Percentiles rank a stretch among this genome's conserved stretches.
Conservation (phyloP, 495 filamentous ascomycete species). For the Penicillium pulvis region DNA sequence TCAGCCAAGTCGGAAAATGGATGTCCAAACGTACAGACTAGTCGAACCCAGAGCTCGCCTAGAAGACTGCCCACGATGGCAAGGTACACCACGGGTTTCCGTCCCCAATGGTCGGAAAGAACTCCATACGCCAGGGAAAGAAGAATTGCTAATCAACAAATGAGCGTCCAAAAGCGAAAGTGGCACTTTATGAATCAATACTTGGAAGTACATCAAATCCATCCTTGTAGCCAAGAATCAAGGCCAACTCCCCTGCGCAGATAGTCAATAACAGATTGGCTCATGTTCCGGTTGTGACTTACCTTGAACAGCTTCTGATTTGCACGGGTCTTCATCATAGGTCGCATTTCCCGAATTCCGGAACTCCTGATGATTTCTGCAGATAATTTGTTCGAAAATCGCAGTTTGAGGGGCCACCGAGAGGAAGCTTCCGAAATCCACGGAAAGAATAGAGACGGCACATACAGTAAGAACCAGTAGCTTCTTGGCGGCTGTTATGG, state of each 20-base stretch:
- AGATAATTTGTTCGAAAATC: conserved; percentile 45
- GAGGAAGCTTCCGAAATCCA: conserved; percentile 34
- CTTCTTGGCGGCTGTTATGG: conserved; percentile 16
- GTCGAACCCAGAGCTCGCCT: conserved; percentile 33
- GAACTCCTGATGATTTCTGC: conserved; percentile 29
- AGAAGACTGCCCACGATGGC: conserved; percentile 36
- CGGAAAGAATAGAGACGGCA: conserved; percentile 19
- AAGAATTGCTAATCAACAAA: conserved; percentile 27
- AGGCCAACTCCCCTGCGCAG: conserved; percentile 33
- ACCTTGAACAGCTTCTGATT: conserved; percentile 44
- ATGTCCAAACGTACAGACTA: conserved; percentile 36
- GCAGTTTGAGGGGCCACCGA: conserved; percentile 34
- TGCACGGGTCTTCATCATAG: conserved; percentile 28
- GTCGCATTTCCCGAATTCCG: conserved; percentile 2
- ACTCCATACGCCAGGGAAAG: conserved; percentile 38
- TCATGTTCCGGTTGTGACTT: not conserved
- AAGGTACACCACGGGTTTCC: conserved; percentile 43
- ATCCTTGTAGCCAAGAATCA: conserved; percentile 44
- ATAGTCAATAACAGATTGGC: not conserved
- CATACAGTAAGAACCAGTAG: conserved; percentile 20
- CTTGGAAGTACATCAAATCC: conserved; percentile 41
- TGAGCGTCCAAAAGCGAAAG: not conserved
- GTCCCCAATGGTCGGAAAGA: conserved; percentile 45
- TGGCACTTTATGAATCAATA: conserved; percentile 5
- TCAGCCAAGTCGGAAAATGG: not conserved